A percentile compares a stretch with the other conserved stretches of the same genome.
Conservation (phyloP, 2,329 filamentous ascomycete species). For the Geosmithia putterillii region DNA sequence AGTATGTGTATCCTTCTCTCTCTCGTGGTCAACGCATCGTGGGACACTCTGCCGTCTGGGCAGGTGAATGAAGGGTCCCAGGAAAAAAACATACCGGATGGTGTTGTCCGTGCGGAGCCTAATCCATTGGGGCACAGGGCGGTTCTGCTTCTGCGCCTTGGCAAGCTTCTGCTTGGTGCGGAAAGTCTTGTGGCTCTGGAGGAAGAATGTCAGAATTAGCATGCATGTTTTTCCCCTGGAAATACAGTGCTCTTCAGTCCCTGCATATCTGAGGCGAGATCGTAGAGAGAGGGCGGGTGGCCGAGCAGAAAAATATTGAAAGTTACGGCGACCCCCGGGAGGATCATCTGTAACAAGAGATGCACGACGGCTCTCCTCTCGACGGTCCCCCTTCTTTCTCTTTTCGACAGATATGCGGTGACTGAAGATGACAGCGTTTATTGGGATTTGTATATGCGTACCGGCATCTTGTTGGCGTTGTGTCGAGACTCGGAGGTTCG, state of each 20-base stretch:
- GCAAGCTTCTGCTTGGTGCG: constrained; percentile 99
- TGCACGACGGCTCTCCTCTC: too few relatives aligned
- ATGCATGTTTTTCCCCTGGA: neutral
- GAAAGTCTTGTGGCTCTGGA: constrained; percentile 98
- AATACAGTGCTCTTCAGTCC: too few relatives aligned
- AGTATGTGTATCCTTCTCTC: constrained; percentile 3
- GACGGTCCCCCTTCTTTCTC: too few relatives aligned
- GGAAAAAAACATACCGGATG: constrained; percentile 69
- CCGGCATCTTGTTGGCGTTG: constrained; percentile 28
- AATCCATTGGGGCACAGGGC: constrained; percentile 99
- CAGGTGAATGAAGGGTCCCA: neutral
- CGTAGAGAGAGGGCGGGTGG: neutral
- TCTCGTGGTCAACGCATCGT: too few relatives aligned
- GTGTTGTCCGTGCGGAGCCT: constrained; percentile 97
- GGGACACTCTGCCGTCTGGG: neutral
- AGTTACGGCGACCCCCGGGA: neutral
- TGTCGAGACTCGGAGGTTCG: constrained; percentile 21
- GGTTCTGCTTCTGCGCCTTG: constrained; percentile 99
- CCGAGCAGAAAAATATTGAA: too few relatives aligned
- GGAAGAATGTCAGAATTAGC: constrained; percentile 5
- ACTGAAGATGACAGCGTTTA: neutral
- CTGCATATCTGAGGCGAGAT: neutral
- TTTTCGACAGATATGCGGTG: neutral
- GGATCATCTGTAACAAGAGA: too few relatives aligned
- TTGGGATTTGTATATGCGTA: constrained; percentile 14